phyloP scores from a whole-genome alignment of 345 rosid species.

The Citrus unshiu region DNA sequence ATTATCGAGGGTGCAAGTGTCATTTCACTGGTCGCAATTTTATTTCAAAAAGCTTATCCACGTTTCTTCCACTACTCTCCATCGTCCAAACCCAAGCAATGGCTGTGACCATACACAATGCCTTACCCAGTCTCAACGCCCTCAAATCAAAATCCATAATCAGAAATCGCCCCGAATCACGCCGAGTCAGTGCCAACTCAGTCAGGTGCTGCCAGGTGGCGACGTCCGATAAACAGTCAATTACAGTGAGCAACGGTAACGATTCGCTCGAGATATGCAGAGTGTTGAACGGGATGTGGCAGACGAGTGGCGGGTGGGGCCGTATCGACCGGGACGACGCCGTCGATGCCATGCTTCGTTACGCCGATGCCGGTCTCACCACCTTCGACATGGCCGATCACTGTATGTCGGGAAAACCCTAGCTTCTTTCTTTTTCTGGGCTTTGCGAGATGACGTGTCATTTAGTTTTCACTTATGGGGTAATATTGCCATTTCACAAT shows the following conservation, averaged over 20 bases:
- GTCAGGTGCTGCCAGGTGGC: conserved; percentile 45
- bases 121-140: conserved; percentile 29
- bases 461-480: background rate
- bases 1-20: background rate
- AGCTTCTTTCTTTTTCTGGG: background rate
- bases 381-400: conserved; percentile 99
- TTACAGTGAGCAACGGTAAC: conserved; percentile 64
- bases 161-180: conserved; percentile 18
- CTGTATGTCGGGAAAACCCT: conserved; percentile 37
- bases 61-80: background rate
- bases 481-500: background rate
- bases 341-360: conserved; percentile 75
- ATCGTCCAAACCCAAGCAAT: background rate
- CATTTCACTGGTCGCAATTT: background rate
- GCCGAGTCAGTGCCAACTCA: conserved; percentile 21
- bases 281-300: conserved; percentile 92
- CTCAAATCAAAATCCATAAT: conserved; percentile 11
- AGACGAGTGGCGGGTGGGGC: conserved; percentile 93
- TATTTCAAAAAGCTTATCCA: background rate
- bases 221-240: conserved; percentile 32
- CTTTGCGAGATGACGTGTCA: conserved; percentile 15
- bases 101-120: conserved; percentile 31
- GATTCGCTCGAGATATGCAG: conserved; percentile 86
- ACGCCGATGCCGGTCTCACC: conserved; percentile 81
- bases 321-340: conserved; percentile 74